Evolutionary conservation across 495 filamentous ascomycete species (phyloP).

Genomic region (Corynascus novoguineensis): DNA sequence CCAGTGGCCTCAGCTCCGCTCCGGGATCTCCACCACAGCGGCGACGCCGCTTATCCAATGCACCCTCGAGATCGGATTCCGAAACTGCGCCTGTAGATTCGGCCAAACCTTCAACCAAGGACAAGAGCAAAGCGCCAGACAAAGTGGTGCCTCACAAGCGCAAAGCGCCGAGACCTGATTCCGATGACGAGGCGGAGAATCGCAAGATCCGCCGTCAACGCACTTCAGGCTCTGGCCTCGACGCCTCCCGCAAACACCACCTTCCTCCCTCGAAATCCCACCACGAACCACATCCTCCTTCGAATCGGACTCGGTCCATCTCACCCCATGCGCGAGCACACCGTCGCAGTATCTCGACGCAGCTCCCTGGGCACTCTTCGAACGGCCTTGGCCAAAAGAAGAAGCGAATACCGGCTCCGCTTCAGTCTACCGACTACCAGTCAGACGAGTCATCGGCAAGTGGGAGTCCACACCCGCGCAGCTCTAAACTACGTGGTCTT

Average conservation of each 20-base stretch:
- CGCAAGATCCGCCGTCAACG: slow-evolving; percentile 46
- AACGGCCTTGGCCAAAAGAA: slow-evolving; percentile 53
- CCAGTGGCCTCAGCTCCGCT: slow-evolving; percentile 51
- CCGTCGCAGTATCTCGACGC: slow-evolving; percentile 61
- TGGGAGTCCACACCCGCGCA: slow-evolving; percentile 63
- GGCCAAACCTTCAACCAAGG: slow-evolving; percentile 30
- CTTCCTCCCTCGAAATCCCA: slow-evolving; percentile 31
- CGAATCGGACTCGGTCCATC: slow-evolving; percentile 52
- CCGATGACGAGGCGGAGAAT: slow-evolving; percentile 45
- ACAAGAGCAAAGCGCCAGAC: slow-evolving; percentile 37
- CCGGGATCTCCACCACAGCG: slow-evolving; percentile 44
- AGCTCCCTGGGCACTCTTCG: slow-evolving; percentile 45
- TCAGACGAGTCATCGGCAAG: slow-evolving; percentile 71
- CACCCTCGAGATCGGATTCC: slow-evolving; percentile 43
- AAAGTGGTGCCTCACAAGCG: slow-evolving; percentile 39
- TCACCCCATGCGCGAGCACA: slow-evolving; percentile 57
- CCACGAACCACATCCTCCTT: slow-evolving; percentile 31
- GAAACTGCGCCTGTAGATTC: slow-evolving; percentile 36
- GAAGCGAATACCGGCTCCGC: slow-evolving; percentile 51
- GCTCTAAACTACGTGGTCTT: slow-evolving; percentile 58
- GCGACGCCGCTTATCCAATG: slow-evolving; percentile 38
- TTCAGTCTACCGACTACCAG: slow-evolving; percentile 58
- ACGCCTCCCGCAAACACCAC: slow-evolving; percentile 30
- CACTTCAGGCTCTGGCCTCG: slow-evolving; percentile 39
- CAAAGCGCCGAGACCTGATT: slow-evolving; percentile 42